Conservation (phyloP, 352 stramenopile species). For the Phytophthora palmivora region DNA sequence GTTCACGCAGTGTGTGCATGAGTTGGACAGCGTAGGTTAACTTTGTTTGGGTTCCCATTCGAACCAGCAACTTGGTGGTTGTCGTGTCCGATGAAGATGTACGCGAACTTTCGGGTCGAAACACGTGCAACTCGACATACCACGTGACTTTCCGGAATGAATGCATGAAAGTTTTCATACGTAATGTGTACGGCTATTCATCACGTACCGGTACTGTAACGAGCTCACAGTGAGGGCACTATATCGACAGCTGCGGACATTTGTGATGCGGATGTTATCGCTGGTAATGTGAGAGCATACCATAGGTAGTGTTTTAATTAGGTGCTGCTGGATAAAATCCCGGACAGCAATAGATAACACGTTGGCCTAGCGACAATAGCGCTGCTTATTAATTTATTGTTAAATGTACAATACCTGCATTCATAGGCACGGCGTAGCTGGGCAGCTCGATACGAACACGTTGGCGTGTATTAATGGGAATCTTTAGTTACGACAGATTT, state of each 20-base stretch:
- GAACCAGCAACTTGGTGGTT: conserved; percentile 9
- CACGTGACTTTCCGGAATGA: conserved; percentile 25
- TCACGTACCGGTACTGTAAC: no score
- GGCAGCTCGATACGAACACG: no score
- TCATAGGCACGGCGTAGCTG: no score
- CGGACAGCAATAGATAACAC: no score
- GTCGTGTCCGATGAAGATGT: conserved; percentile 19
- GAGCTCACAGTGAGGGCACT: no score
- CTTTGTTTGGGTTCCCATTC: conserved; percentile 14
- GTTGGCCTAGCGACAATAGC: no score
- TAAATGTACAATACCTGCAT: no score
- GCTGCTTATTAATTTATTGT: no score
- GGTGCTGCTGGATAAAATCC: no score
- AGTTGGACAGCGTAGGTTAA: conserved; percentile 29
- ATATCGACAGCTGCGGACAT: conserved; percentile 15
- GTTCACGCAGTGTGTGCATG: conserved; percentile 8
- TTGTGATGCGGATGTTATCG: conserved; percentile 12
- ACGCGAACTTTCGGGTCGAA: conserved; percentile 1
- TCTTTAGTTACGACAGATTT: conserved; percentile 6
- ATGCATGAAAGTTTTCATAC: no score
- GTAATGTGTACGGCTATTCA: no score
- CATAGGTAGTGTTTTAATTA: no score
- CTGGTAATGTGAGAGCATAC: neutral
- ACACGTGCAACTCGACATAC: conserved; percentile 6
- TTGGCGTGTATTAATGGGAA: neutral